Conservation (phyloP, 345 rosid species). For the Dovyalis caffra region DNA sequence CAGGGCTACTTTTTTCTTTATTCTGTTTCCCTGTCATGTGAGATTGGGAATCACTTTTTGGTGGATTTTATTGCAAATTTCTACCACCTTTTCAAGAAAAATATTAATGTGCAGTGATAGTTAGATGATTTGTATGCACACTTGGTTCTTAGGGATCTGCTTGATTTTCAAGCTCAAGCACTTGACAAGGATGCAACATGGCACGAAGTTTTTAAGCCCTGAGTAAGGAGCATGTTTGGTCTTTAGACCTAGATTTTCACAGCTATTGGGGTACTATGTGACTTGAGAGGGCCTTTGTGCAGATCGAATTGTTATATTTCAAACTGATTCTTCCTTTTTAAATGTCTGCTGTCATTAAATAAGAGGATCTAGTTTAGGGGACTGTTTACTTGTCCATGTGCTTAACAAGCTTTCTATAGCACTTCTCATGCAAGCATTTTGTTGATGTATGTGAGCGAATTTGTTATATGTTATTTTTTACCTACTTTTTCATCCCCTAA, state of each 20-base stretch:
- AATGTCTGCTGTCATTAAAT: background rate
- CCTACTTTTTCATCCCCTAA: background rate
- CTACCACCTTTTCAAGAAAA: too few relatives aligned
- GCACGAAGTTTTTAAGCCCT: background rate
- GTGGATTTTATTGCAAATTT: too few relatives aligned
- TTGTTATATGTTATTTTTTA: background rate
- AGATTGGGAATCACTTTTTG: too few relatives aligned
- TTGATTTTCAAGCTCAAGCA: slow-evolving; percentile 5
- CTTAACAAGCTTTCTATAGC: too few relatives aligned
- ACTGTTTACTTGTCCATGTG: too few relatives aligned
- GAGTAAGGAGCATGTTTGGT: background rate
- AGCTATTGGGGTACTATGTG: background rate
- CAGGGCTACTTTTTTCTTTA: too few relatives aligned
- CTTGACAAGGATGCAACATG: too few relatives aligned
- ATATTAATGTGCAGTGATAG: too few relatives aligned
- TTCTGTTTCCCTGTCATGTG: too few relatives aligned
- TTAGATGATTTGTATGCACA: too few relatives aligned
- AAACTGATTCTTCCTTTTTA: background rate
- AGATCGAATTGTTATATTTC: background rate
- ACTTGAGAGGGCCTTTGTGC: background rate
- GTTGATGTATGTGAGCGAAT: too few relatives aligned
- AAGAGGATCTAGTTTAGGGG: background rate
- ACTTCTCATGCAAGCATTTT: too few relatives aligned
- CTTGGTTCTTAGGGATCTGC: background rate
- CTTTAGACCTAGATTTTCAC: background rate